Evolutionary conservation across 1,284 basidiomycete species (phyloP).

Genomic region (Jaminaea rosea): DNA sequence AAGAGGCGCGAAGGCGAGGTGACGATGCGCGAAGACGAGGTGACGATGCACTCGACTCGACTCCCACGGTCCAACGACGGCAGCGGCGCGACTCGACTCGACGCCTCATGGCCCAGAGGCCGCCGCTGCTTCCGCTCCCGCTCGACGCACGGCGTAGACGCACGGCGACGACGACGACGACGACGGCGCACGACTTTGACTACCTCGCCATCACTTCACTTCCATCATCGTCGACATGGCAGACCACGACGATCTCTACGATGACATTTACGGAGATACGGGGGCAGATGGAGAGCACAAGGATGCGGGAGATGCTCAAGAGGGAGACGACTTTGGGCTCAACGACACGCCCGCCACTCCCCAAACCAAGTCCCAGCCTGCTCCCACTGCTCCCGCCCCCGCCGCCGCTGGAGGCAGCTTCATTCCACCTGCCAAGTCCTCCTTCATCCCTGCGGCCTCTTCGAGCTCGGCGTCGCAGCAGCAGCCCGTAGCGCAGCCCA

Average conservation of each 20-base stretch:
- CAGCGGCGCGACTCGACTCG: too few species aligned
- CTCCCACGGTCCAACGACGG: too few species aligned
- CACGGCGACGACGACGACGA: too few species aligned
- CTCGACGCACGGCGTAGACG: too few species aligned
- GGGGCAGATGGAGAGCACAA: slow-evolving; percentile 15
- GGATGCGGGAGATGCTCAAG: background rate
- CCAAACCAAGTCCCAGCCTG: background rate
- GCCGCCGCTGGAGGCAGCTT: background rate
- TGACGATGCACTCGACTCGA: too few species aligned
- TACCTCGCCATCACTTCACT: too few species aligned
- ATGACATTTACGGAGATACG: slow-evolving; percentile 38
- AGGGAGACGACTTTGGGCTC: background rate
- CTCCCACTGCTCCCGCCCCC: background rate
- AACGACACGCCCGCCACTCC: slow-evolving; percentile 4
- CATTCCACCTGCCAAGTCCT: slow-evolving; percentile 6
- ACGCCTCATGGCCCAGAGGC: too few species aligned
- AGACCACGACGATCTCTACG: slow-evolving; percentile 36
- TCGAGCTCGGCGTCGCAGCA: background rate
- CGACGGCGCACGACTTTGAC: too few species aligned
- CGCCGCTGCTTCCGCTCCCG: too few species aligned
- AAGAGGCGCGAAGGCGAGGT: too few species aligned
- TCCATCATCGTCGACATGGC: slow-evolving; percentile 21
- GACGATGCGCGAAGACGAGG: too few species aligned
- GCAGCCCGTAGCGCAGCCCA: background rate
- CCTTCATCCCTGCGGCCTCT: slow-evolving; percentile 4